Conservation (phyloP, 805 yeast species). For the Barnettozyma pratensis region DNA sequence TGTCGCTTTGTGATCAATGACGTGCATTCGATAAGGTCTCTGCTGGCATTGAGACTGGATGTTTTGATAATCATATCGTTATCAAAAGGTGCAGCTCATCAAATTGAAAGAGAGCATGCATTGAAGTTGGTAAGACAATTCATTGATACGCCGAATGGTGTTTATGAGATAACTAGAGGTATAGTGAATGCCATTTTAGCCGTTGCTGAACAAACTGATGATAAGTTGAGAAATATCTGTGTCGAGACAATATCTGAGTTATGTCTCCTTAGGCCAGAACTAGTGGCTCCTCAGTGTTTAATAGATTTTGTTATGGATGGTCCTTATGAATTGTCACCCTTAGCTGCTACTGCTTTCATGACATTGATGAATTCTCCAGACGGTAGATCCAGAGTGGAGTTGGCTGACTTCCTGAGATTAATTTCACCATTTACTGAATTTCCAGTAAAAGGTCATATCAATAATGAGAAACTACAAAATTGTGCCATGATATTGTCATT, state of each 20-base stretch:
- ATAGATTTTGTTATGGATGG: conserved; percentile 49
- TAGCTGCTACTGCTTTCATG: conserved; percentile 42
- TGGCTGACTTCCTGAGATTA: conserved; percentile 56
- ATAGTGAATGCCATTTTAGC: conserved; percentile 63
- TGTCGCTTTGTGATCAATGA: conserved; percentile 60
- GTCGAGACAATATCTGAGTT: conserved; percentile 52
- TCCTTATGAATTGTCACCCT: conserved; percentile 39
- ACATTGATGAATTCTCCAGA: conserved; percentile 54
- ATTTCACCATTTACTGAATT: conserved; percentile 69
- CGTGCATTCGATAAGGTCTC: conserved; percentile 44
- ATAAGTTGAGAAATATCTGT: conserved; percentile 43
- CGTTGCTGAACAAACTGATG: conserved; percentile 50
- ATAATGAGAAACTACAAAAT: conserved; percentile 52
- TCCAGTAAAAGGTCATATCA: conserved; percentile 41
- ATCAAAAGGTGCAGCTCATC: conserved; percentile 47
- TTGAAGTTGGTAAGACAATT: conserved; percentile 63
- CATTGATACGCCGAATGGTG: conserved; percentile 49
- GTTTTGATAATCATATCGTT: conserved; percentile 60
- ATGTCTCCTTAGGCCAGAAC: conserved; percentile 38
- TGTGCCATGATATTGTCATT: conserved; percentile 54
- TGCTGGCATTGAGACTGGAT: conserved; percentile 54
- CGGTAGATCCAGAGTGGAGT: conserved; percentile 47
- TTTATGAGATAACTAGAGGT: conserved; percentile 50
- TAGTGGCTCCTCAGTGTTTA: conserved; percentile 36
- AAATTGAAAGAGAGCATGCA: conserved; percentile 73